phyloP scores from a whole-genome alignment of 495 filamentous ascomycete genomes.

The Gamarada debralockiae region DNA sequence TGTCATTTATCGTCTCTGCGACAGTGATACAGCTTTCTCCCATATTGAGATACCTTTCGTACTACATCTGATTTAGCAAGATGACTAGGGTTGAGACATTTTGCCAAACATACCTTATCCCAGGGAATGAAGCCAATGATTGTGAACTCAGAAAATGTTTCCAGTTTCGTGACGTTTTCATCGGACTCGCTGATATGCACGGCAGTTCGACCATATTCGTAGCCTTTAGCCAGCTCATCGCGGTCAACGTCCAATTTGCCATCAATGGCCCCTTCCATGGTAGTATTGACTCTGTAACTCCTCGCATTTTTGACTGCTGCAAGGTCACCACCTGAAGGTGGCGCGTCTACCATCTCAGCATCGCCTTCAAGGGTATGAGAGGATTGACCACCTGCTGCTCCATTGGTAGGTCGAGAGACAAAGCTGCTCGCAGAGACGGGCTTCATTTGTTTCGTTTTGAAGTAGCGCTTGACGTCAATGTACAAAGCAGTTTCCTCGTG shows the following conservation, averaged over 20 bases:
- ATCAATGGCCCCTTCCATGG: constrained; percentile 39
- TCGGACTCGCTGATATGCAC: constrained; percentile 86
- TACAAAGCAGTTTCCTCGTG: constrained; percentile 68
- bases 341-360: constrained; percentile 36
- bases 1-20: constrained; percentile 66
- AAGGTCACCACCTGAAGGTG: constrained; percentile 37
- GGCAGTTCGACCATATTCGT: constrained; percentile 88
- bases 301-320: constrained; percentile 66
- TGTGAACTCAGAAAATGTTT: constrained; percentile 69
- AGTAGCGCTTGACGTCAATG: constrained; percentile 89
- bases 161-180: constrained; percentile 72
- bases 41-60: constrained; percentile 82
- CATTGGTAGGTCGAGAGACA: constrained; percentile 40
- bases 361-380: constrained; percentile 39
- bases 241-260: constrained; percentile 81
- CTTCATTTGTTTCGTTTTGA: constrained; percentile 71
- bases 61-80: constrained; percentile 48
- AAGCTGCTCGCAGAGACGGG: constrained; percentile 74
- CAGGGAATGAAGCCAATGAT: constrained; percentile 82
- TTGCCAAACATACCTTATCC: constrained; percentile 53
- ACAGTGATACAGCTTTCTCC: constrained; percentile 71
- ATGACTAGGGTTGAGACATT: background rate
- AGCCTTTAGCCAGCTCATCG: constrained; percentile 87
- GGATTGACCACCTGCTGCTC: constrained; percentile 41
- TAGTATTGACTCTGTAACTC: constrained; percentile 63